Base-by-base conservation (phyloP, 306 rosid genomes). In the Hylodesmum podocarpum region DNA sequence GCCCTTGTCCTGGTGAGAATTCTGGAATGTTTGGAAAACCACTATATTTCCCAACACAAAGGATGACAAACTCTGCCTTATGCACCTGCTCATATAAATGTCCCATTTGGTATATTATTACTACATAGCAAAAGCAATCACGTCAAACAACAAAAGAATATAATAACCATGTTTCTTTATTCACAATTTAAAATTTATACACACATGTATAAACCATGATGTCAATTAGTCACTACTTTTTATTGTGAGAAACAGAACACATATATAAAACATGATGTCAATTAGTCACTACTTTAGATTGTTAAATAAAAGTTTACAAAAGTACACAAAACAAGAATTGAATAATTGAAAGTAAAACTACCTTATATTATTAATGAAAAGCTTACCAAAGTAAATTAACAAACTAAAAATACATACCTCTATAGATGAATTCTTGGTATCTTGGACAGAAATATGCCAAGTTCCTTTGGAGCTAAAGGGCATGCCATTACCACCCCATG, bases 1-100 rank as follows among this genome's bases (percentile, higher is more conserved):
- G 90, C 0, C 91, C 88, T 80, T 80, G 64, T 63, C 85, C 85
- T 0, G 66, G 22, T 7, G 88, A 77, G 29, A 84, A 84, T 54
- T 84, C 58, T 15, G 91, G 94, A 57, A 89, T 75, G 58, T 87
- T 78, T 15, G 91, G 91, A 13, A 84, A 55, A 5, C 86, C 94
- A 72, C 88, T 82, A 41, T 70, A 84, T 78, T 76, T 82, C 36
- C 91, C 94, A 58, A 84, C 64, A 82, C 90, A 85, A 8, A 87
- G 77, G 39, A 89, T 54, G n/a, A 89, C 91, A 85, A 89, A 89
- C 75, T 87, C 88, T 16, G 79, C 82, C 50, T 55, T 51, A 31
- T 67, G 62, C n/a, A 77, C 88, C 91, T 89, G 79, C 4, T 66
- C 74, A 51, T 31, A 10, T 10, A 29, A 80, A 27, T 28, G 4